Evolutionary conservation across 192 early-diverging fungal species (phyloP), one percentile per base, ranked within the genome.

Genomic region (Rhizoclosmatium globosum): DNA sequence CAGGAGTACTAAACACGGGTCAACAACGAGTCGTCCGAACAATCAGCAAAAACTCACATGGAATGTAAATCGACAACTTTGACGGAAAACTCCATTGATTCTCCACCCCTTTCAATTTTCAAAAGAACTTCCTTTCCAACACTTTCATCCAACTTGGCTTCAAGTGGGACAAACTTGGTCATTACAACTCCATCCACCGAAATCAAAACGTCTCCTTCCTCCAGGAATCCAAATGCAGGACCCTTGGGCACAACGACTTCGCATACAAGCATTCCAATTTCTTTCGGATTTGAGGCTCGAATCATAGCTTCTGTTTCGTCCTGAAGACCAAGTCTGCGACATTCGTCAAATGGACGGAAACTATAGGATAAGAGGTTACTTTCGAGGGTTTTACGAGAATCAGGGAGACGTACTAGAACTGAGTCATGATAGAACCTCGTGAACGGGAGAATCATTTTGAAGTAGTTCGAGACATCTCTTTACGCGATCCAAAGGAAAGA

Each of bases 91-190:
- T 87, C 84, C 79, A 93, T 82, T 21, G 84, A 82, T 69, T 89
- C 83, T 41, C 94, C 94, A 53, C 94, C 94, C n/a, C 94, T 85
- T 76, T 94, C 90, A n/a, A 92, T 85, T 2, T 79, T 79, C 64
- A 94, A 79, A 23, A 64, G 79, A 70, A 94, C 81, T 7, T 87
- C 84, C 48, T 86, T 79, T 41, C 88, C 89, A 6, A 94, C 91
- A 72, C 89, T 81, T 21, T 87, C 79, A 82, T 95, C 94, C 46
- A 94, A 59, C 43, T 89, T 87, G n/a, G 84, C 87, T 73, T 94
- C 93, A 11, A 95, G 81, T 7, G 91, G 91, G 6, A 93, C 94
- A 82, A 95, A 95, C 73, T 93, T 92, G n/a, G 93, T 94, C n/a
- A 94, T 87, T 39, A 91, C 81, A 17, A 88, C 79, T 42, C 86